Evolutionary conservation across 305 asterid genomes (phyloP).

Genomic region (Salvia sclarea): DNA sequence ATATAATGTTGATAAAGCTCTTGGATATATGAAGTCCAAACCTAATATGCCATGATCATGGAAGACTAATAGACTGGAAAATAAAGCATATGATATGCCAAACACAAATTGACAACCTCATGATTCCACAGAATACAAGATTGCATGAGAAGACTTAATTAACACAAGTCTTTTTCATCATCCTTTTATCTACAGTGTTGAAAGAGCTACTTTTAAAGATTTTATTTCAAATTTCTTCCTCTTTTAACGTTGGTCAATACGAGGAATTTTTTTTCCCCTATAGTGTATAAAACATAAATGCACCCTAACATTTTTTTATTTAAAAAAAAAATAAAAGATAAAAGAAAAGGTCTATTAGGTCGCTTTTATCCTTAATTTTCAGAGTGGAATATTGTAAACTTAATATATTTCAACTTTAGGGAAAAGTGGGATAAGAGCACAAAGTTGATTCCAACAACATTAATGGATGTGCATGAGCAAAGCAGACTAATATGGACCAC

Average conservation of each 20-base stretch:
- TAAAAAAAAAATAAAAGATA: no score
- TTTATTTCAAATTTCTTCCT: neutral
- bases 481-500: conserved; percentile 33
- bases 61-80: neutral
- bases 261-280: no score
- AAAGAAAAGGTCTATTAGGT: neutral
- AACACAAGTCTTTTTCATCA: neutral
- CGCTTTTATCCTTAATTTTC: neutral
- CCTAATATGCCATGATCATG: neutral
- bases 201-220: neutral
- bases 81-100: neutral
- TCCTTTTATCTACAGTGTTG: neutral
- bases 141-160: neutral
- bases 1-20: neutral
- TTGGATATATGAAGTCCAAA: neutral
- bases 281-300: no score
- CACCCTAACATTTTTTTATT: no score
- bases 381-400: neutral
- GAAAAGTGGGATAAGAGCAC: conserved; percentile 25
- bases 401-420: neutral
- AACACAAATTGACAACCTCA: neutral
- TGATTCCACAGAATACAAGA: neutral
- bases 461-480: conserved; percentile 30
- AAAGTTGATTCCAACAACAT: conserved; percentile 30
- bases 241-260: neutral